Percentiles rank a stretch among this genome's conserved stretches.
Conservation (phyloP, 495 filamentous ascomycete genomes). For the Xylaria grammica region DNA sequence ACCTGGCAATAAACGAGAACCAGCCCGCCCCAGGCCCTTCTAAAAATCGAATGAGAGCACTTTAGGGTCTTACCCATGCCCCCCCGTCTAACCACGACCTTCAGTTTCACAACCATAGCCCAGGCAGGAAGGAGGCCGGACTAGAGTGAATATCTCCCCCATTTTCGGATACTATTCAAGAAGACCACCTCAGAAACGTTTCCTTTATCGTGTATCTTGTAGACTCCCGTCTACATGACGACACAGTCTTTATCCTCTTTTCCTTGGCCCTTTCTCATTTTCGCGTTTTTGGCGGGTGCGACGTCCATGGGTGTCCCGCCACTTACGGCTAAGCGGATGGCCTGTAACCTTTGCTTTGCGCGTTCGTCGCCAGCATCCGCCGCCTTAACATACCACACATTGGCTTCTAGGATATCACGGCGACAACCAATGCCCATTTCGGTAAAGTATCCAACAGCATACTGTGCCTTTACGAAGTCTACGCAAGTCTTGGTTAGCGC, state of each 20-base stretch:
- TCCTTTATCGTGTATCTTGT: background rate
- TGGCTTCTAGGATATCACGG: conserved; percentile 90
- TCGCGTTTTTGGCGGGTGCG: conserved; percentile 51
- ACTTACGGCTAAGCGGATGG: conserved; percentile 83
- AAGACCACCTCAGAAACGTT: background rate
- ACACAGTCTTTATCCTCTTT: conserved; percentile 62
- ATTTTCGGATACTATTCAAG: conserved; percentile 14
- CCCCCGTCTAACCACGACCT: conserved; percentile 11
- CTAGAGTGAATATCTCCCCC: conserved; percentile 3
- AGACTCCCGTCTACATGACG: conserved; percentile 54
- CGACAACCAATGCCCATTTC: conserved; percentile 98
- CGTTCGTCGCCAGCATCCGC: conserved; percentile 91
- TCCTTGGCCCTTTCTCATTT: conserved; percentile 54
- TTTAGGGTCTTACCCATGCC: background rate
- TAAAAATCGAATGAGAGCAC: conserved; percentile 18
- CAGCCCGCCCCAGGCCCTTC: conserved; percentile 12
- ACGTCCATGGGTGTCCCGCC: conserved; percentile 67
- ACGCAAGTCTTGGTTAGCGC: conserved; percentile 23
- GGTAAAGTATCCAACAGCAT: conserved; percentile 95
- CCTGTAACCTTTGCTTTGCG: conserved; percentile 81
- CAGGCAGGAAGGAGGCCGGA: background rate
- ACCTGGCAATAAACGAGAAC: background rate
- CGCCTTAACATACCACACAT: conserved; percentile 97
- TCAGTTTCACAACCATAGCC: background rate
- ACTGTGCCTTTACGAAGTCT: conserved; percentile 93